A percentile compares a stretch with the other conserved stretches of the same genome.
These are phyloP conservation scores for Tylopilus sp. DNA, from an alignment of 768 basidiomycete genomes.

Conservation along the genomic window DNA sequence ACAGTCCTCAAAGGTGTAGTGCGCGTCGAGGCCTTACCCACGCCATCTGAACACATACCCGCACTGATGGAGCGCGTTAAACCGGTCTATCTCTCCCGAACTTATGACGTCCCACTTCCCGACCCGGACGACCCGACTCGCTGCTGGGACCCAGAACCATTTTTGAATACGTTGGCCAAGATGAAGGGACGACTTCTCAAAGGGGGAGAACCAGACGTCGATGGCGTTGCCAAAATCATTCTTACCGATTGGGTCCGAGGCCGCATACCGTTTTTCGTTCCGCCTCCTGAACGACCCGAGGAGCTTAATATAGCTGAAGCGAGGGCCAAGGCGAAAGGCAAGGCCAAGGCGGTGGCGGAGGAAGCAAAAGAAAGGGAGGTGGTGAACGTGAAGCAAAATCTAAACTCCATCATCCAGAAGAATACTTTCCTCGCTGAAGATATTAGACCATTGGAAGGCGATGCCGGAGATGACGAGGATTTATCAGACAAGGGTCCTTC, in stretches of 20 bases:
- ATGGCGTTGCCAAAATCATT: slow-evolving; percentile 91
- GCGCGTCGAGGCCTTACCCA: slow-evolving; percentile 90
- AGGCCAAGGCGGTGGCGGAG: slow-evolving; percentile 37
- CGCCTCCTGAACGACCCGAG: slow-evolving; percentile 81
- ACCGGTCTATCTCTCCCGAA: slow-evolving; percentile 85
- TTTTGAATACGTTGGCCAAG: slow-evolving; percentile 81
- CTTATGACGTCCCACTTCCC: slow-evolving; percentile 69
- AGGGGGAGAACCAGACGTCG: slow-evolving; percentile 91
- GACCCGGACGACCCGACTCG: slow-evolving; percentile 49
- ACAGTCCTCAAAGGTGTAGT: slow-evolving; percentile 97
- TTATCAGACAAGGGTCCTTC: slow-evolving; percentile 32
- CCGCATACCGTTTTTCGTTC: slow-evolving; percentile 93
- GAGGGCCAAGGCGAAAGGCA: slow-evolving; percentile 47
- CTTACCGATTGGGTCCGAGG: slow-evolving; percentile 97
- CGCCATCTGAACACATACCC: slow-evolving; percentile 90
- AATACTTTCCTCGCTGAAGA: slow-evolving; percentile 86
- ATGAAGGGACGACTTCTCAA: slow-evolving; percentile 91
- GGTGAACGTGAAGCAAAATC: slow-evolving; percentile 77
- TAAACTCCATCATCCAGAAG: slow-evolving; percentile 86
- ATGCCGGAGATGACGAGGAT: slow-evolving; percentile 35
- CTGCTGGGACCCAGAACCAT: slow-evolving; percentile 69
- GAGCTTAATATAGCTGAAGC: slow-evolving; percentile 62
- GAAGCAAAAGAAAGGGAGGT: slow-evolving; percentile 36
- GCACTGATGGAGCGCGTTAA: slow-evolving; percentile 88
- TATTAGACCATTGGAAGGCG: slow-evolving; percentile 60